phyloP scores from a whole-genome alignment of 2,329 filamentous ascomycete species.

The Venturia carpophila region DNA sequence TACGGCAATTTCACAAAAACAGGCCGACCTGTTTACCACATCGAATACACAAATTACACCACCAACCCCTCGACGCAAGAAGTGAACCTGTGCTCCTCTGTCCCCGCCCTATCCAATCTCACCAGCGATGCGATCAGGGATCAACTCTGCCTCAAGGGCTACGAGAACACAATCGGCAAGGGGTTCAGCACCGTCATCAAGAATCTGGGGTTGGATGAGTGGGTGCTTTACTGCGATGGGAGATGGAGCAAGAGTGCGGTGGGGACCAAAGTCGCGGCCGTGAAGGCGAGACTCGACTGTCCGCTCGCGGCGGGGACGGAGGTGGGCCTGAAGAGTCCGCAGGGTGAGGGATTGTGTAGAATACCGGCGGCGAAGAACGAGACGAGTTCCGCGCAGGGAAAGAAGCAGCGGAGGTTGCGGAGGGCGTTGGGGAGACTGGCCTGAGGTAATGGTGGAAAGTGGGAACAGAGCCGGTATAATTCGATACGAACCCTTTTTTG shows the following conservation, averaged over 20 bases:
- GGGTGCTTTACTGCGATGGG: slow-evolving; percentile 18
- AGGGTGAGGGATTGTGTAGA: slow-evolving; percentile 2
- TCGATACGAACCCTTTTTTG: too few species aligned
- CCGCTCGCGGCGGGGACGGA: neutral
- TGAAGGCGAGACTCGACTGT: neutral
- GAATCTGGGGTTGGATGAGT: slow-evolving; percentile 16
- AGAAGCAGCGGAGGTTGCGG: too few species aligned
- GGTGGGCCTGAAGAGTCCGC: neutral
- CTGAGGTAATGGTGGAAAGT: neutral
- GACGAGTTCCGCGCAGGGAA: neutral
- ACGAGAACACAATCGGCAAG: slow-evolving; percentile 19
- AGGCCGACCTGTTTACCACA: slow-evolving; percentile 17
- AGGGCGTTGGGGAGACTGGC: neutral
- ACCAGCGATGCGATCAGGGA: neutral
- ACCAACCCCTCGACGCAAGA: neutral
- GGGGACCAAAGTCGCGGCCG: neutral
- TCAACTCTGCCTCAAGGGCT: slow-evolving; percentile 23
- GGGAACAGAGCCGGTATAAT: too few species aligned
- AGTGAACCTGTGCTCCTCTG: neutral
- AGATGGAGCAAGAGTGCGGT: neutral
- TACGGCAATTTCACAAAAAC: slow-evolving; percentile 32
- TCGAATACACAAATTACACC: slow-evolving; percentile 17
- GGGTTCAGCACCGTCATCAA: slow-evolving; percentile 18
- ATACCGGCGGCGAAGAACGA: neutral
- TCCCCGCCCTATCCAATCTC: neutral